phyloP scores from a whole-genome alignment of 306 rosid genomes.

The Cucumis melo region DNA sequence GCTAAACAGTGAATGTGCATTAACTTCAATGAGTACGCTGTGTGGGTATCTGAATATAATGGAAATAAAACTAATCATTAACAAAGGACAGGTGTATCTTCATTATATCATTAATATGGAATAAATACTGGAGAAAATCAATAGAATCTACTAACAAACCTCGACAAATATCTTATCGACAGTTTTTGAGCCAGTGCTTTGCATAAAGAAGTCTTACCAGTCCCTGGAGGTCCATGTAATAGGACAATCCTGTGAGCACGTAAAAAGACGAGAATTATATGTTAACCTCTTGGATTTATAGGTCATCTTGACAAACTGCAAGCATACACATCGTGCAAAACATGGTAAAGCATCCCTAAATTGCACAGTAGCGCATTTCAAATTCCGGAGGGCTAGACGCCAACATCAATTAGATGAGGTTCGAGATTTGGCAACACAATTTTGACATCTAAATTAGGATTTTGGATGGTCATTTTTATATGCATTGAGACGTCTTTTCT shows the following conservation, averaged over 20 bases:
- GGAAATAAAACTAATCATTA: background rate
- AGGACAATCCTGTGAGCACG: constrained; percentile 54
- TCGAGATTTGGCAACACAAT: background rate
- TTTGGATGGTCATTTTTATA: background rate
- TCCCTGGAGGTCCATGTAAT: constrained; percentile 95
- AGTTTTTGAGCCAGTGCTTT: constrained; percentile 95
- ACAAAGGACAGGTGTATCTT: background rate
- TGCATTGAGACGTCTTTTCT: background rate
- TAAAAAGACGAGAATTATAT: constrained; percentile 6
- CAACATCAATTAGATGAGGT: background rate
- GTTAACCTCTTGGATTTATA: constrained; percentile 1
- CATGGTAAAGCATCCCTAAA: constrained; percentile 1
- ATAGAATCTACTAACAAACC: constrained; percentile 30
- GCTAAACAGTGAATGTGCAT: constrained; percentile 97
- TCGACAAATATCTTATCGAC: constrained; percentile 58
- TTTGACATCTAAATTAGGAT: background rate
- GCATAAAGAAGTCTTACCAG: constrained; percentile 91
- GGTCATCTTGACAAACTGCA: background rate
- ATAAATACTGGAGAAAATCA: background rate
- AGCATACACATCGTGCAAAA: background rate
- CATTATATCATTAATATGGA: background rate
- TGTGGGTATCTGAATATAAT: constrained; percentile 52
- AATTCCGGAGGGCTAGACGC: background rate
- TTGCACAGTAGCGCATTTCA: background rate
- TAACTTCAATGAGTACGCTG: constrained; percentile 76